A percentile compares a stretch with the other conserved stretches of the same genome.
phyloP scores from a whole-genome alignment of 352 stramenopile genomes.

The Pythium aquatile region DNA sequence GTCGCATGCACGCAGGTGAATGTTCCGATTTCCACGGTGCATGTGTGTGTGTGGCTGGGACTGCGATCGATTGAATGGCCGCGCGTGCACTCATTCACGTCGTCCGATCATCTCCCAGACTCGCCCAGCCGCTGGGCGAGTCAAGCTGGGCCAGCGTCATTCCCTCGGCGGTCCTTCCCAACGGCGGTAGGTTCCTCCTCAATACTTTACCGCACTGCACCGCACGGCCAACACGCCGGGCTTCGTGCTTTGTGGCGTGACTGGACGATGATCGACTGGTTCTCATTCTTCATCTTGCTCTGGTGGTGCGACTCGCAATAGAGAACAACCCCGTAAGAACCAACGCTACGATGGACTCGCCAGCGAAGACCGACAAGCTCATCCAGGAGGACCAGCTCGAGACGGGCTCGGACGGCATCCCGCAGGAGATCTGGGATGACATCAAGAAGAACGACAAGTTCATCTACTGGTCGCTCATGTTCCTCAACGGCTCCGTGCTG shows the following conservation, averaged over 20 bases:
- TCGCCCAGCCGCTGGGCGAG: too few relatives aligned
- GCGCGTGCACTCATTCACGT: neutral
- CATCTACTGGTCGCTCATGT: slow-evolving; percentile 40
- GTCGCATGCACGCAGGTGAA: neutral
- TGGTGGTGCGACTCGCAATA: neutral
- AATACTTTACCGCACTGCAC: neutral
- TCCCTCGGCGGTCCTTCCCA: neutral
- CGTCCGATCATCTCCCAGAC: neutral
- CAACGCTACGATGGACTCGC: slow-evolving; percentile 15
- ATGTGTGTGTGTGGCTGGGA: neutral
- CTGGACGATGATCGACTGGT: neutral
- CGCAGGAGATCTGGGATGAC: slow-evolving; percentile 30
- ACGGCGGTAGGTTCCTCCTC: neutral
- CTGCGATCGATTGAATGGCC: neutral
- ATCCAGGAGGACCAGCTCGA: slow-evolving; percentile 25
- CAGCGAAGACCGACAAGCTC: slow-evolving; percentile 26
- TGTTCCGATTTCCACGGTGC: neutral
- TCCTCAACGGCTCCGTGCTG: slow-evolving; percentile 37
- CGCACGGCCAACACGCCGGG: neutral
- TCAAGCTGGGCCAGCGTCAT: neutral
- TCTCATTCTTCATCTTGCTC: slow-evolving; percentile 22
- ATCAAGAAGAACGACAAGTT: slow-evolving; percentile 27
- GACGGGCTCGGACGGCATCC: slow-evolving; percentile 23
- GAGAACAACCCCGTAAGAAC: neutral
- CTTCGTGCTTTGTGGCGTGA: neutral